A percentile compares a stretch with the other conserved stretches of the same genome.
phyloP scores from a whole-genome alignment of 345 rosid genomes.

The Angophora floribunda region DNA sequence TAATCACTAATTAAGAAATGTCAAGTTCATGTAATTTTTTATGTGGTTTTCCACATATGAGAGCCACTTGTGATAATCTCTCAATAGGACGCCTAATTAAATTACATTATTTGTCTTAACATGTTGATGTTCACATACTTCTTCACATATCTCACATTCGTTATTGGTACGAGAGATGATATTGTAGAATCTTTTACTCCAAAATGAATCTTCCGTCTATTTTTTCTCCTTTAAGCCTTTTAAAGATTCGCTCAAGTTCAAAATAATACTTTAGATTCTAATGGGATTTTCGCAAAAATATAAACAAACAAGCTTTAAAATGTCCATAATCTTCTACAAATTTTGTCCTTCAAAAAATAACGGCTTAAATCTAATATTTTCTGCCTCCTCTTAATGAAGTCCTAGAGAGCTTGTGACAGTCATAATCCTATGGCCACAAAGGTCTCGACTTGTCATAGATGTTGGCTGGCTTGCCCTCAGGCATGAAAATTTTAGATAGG shows the following conservation, averaged over 20 bases:
- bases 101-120: too few relatives aligned
- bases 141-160: too few relatives aligned
- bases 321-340: not conserved
- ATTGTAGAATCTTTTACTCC: too few relatives aligned
- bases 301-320: not conserved
- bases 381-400: not conserved
- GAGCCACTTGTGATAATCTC: too few relatives aligned
- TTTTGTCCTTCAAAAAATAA: fast-evolving
- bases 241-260: not conserved
- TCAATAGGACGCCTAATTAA: too few relatives aligned
- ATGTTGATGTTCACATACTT: too few relatives aligned
- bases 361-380: not conserved
- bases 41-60: too few relatives aligned
- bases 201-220: too few relatives aligned
- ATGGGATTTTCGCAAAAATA: not conserved
- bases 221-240: too few relatives aligned
- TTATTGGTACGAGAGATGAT: too few relatives aligned
- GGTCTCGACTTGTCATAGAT: not conserved
- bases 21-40: too few relatives aligned
- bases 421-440: not conserved
- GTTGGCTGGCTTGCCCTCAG: not conserved
- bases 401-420: not conserved
- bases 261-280: fast-evolving
- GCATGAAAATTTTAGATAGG: not conserved
- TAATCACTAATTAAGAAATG: too few relatives aligned